A percentile compares a stretch with the other conserved stretches of the same genome.
phyloP scores from a whole-genome alignment of 1,284 basidiomycete genomes.

The Moniliella sp. region DNA sequence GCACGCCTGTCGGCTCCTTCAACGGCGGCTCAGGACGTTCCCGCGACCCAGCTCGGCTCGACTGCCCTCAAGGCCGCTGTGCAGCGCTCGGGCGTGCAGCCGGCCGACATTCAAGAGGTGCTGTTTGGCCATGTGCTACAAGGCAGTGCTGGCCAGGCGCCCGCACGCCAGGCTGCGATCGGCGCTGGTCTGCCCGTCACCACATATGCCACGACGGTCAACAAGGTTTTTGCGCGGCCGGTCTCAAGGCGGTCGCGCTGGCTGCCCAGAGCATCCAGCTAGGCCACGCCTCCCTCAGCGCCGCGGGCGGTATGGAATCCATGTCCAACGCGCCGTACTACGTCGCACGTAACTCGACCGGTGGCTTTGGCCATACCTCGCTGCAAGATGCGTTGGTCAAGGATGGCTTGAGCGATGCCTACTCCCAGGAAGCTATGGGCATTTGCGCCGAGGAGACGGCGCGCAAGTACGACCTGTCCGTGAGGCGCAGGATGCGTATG shows the following conservation, averaged over 20 bases:
- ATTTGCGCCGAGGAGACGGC: conserved; percentile 36
- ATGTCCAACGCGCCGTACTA: conserved; percentile 48
- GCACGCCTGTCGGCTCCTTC: conserved; percentile 82
- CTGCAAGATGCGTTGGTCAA: conserved; percentile 65
- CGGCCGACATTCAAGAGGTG: conserved; percentile 67
- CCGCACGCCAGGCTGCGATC: conserved; percentile 42
- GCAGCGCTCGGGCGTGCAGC: conserved; percentile 59
- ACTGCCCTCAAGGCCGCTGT: conserved; percentile 67
- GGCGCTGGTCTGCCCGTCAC: conserved; percentile 64
- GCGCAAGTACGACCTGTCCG: conserved; percentile 33
- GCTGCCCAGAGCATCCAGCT: conserved; percentile 36
- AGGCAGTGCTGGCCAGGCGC: conserved; percentile 35
- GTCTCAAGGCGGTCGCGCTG: conserved; percentile 37
- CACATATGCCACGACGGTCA: conserved; percentile 93
- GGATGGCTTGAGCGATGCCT: conserved; percentile 51
- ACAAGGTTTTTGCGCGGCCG: conserved; percentile 44
- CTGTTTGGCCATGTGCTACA: conserved; percentile 64
- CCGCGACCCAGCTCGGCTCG: conserved; percentile 71
- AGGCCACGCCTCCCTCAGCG: conserved; percentile 35
- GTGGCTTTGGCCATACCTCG: conserved; percentile 61
- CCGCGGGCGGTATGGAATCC: conserved; percentile 38
- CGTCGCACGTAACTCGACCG: conserved; percentile 55
- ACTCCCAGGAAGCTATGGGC: conserved; percentile 19
- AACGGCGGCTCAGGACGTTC: conserved; percentile 68
- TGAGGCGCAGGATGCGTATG: conserved; percentile 42